phyloP scores from a whole-genome alignment of 2,329 filamentous ascomycete species.

The Harringtonia lauricola region DNA sequence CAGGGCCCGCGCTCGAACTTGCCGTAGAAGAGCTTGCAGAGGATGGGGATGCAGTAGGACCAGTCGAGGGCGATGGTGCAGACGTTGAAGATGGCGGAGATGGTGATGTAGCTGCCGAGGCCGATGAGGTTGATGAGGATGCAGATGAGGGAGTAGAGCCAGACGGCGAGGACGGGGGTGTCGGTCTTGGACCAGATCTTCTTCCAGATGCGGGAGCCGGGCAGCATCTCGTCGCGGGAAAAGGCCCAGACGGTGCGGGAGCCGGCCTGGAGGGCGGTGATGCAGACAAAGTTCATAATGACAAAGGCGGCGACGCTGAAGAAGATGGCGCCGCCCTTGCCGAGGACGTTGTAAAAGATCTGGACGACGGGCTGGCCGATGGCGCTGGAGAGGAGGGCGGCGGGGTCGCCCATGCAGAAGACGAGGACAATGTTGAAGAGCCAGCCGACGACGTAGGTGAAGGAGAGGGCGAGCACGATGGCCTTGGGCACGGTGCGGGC shows the following conservation, averaged over 20 bases:
- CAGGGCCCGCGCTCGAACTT: slow-evolving; percentile 40
- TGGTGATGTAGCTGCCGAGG: slow-evolving; percentile 42
- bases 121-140: slow-evolving; percentile 48
- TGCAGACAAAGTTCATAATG: slow-evolving; percentile 47
- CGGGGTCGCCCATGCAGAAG: slow-evolving; percentile 42
- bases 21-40: slow-evolving; percentile 37
- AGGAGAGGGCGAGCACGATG: slow-evolving; percentile 42
- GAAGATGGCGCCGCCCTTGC: slow-evolving; percentile 39
- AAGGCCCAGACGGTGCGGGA: slow-evolving; percentile 44
- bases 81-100: slow-evolving; percentile 41
- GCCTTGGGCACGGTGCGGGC: slow-evolving; percentile 33
- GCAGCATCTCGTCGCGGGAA: slow-evolving; percentile 38
- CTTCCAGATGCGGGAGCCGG: slow-evolving; percentile 35
- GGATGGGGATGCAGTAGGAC: slow-evolving; percentile 45
- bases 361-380: slow-evolving; percentile 43
- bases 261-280: slow-evolving; percentile 43
- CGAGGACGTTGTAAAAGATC: slow-evolving; percentile 46
- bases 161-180: slow-evolving; percentile 42
- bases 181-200: slow-evolving; percentile 35
- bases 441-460: slow-evolving; percentile 44
- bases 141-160: slow-evolving; percentile 42
- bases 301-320: slow-evolving; percentile 45
- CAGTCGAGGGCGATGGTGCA: slow-evolving; percentile 43
- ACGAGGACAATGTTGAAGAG: slow-evolving; percentile 47
- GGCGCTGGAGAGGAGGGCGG: slow-evolving; percentile 30